A percentile compares a stretch with the other conserved stretches of the same genome.
phyloP scores from a whole-genome alignment of 1,284 basidiomycete genomes.

The Fomitopsis betulina region DNA sequence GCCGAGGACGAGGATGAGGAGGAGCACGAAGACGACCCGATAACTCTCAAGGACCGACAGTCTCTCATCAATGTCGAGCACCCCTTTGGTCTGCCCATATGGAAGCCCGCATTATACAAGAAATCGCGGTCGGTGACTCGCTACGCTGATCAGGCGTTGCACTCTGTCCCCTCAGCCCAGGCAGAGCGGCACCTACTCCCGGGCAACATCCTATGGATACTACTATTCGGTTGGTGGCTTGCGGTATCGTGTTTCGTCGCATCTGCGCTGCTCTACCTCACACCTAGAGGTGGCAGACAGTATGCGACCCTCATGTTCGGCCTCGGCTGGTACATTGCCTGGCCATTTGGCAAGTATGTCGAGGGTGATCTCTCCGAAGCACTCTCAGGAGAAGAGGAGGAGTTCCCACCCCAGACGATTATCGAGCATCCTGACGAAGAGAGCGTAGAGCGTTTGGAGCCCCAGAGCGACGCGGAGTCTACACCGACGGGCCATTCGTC shows the following conservation, averaged over 20 bases:
- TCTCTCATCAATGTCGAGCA: conserved; percentile 99
- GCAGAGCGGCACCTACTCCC: conserved; percentile 88
- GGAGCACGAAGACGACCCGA: conserved; percentile 73
- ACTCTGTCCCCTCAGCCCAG: conserved; percentile 87
- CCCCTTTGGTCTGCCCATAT: conserved; percentile 98
- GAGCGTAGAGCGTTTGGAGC: neutral
- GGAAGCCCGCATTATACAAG: conserved; percentile 99
- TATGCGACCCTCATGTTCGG: conserved; percentile 91
- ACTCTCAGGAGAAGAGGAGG: conserved; percentile 41
- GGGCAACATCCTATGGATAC: conserved; percentile 90
- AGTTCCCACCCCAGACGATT: conserved; percentile 26
- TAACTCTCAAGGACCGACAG: conserved; percentile 95
- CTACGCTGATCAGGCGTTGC: conserved; percentile 92
- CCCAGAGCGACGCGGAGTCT: conserved; percentile 2
- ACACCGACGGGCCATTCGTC: conserved; percentile 7
- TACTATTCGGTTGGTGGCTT: conserved; percentile 92
- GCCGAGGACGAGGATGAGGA: conserved; percentile 30
- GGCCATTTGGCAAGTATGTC: conserved; percentile 99
- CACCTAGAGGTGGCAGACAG: conserved; percentile 77
- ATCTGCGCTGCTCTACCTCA: conserved; percentile 66
- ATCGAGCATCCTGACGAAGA: conserved; percentile 6
- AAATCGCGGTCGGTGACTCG: conserved; percentile 96
- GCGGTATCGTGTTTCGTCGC: conserved; percentile 66
- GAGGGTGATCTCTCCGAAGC: conserved; percentile 71
- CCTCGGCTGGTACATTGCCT: conserved; percentile 92